Percentiles rank a stretch among this genome's conserved stretches.
Conservation (phyloP, 2,329 filamentous ascomycete species). For the Fusarium stilboides region DNA sequence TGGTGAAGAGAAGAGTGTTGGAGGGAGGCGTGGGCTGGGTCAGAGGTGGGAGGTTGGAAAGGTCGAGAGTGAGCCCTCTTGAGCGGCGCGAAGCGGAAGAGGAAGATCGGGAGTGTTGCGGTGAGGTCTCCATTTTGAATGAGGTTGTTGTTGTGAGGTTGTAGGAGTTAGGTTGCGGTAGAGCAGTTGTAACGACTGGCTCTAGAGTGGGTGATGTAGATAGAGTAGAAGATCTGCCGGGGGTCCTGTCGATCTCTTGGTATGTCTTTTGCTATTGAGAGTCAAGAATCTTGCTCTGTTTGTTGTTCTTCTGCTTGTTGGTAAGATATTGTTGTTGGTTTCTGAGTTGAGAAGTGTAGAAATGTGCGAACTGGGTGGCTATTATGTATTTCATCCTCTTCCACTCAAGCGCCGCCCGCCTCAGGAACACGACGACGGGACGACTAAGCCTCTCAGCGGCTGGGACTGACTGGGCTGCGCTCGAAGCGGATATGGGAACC, state of each 20-base stretch:
- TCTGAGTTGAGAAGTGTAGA: constrained; percentile 17
- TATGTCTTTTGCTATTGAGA: neutral
- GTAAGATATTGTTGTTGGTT: constrained; percentile 12
- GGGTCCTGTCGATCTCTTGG: constrained; percentile 30
- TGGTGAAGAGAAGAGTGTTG: constrained; percentile 89
- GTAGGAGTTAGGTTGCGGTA: neutral
- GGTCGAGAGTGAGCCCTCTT: constrained; percentile 77
- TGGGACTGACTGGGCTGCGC: constrained; percentile 14
- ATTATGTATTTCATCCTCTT: constrained; percentile 37
- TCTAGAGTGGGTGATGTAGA: constrained; percentile 18
- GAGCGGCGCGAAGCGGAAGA: constrained; percentile 63
- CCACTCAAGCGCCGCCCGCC: constrained; percentile 25
- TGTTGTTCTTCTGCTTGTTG: neutral
- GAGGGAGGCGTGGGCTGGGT: constrained; percentile 80
- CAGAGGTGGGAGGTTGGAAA: constrained; percentile 79
- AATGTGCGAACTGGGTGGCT: constrained; percentile 35
- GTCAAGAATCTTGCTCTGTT: constrained; percentile 1
- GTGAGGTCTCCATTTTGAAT: constrained; percentile 55
- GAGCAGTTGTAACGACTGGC: constrained; percentile 20
- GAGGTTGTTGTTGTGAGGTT: constrained; percentile 31
- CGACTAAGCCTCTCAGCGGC: constrained; percentile 35
- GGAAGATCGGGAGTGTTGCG: constrained; percentile 60
- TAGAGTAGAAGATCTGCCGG: constrained; percentile 18
- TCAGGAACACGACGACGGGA: constrained; percentile 33
- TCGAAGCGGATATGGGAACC: neutral